phyloP scores from a whole-genome alignment of 345 rosid species.

The Syzygium aqueum region DNA sequence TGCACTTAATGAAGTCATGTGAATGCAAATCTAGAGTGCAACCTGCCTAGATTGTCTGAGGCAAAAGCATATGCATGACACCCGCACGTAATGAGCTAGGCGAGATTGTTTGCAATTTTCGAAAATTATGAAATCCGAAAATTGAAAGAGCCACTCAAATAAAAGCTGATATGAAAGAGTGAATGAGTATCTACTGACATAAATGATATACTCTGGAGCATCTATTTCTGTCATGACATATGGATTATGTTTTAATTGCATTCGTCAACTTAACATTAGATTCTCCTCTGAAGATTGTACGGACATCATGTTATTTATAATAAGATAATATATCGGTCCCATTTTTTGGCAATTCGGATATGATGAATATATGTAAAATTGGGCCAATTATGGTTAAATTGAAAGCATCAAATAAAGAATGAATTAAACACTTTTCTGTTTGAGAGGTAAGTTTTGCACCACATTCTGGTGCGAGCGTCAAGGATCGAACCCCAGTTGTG shows the following conservation, averaged over 20 bases:
- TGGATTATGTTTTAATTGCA: not conserved
- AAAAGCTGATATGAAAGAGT: not conserved
- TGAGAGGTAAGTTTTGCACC: not conserved
- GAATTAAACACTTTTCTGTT: not conserved
- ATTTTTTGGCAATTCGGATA: not conserved
- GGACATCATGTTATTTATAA: not conserved
- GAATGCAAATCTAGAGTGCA: not conserved
- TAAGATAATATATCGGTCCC: not conserved
- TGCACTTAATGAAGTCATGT: not conserved
- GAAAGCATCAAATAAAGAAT: not conserved
- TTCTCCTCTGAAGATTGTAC: not conserved
- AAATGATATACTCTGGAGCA: not conserved
- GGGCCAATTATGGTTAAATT: not conserved
- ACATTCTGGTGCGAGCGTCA: not conserved
- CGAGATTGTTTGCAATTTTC: not conserved
- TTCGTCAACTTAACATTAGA: not conserved
- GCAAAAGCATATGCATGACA: not conserved
- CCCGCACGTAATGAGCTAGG: not conserved
- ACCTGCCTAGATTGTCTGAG: not conserved
- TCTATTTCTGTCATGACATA: not conserved
- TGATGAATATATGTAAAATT: not conserved
- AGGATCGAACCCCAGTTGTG: not conserved
- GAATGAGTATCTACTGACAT: not conserved
- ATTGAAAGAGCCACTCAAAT: not conserved
- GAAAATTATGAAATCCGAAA: not conserved